Evolutionary conservation across 2,329 filamentous ascomycete species (phyloP).

Genomic region (Phoma sp.): DNA sequence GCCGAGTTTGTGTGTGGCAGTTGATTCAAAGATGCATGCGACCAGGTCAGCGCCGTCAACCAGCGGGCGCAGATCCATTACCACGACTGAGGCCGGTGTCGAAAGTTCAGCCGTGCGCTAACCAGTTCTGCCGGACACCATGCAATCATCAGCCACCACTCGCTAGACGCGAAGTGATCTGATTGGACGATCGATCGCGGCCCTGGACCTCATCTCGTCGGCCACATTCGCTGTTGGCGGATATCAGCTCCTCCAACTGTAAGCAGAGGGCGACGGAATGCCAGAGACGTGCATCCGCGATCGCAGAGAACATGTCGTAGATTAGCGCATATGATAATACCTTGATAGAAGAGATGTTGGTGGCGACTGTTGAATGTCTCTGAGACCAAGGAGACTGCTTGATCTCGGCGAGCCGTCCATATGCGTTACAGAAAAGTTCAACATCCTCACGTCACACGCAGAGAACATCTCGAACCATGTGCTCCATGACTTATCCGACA

Average conservation of each 20-base stretch:
- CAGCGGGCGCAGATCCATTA: constrained; percentile 17
- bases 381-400: constrained; percentile 1
- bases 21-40: constrained; percentile 11
- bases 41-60: constrained; percentile 16
- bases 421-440: constrained; percentile 5
- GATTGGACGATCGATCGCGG: constrained; percentile 25
- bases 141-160: constrained; percentile 25
- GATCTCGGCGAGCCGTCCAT: constrained; percentile 7
- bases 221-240: constrained; percentile 25
- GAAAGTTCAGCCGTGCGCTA: constrained; percentile 16
- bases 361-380: constrained; percentile 1
- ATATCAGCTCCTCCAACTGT: constrained; percentile 20
- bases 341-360: neutral
- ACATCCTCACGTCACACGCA: constrained; percentile 4
- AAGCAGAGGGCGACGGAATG: neutral
- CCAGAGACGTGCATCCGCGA: neutral
- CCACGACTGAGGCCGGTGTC: constrained; percentile 16
- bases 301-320: neutral
- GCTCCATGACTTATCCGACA: neutral
- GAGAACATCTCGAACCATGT: neutral
- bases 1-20: constrained; percentile 12
- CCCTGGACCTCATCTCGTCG: constrained; percentile 23
- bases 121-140: constrained; percentile 12
- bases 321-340: neutral
- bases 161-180: constrained; percentile 16